phyloP scores from a whole-genome alignment of 225 moss, liverwort and hornwort genomes.

The Polytrichum formosum region DNA sequence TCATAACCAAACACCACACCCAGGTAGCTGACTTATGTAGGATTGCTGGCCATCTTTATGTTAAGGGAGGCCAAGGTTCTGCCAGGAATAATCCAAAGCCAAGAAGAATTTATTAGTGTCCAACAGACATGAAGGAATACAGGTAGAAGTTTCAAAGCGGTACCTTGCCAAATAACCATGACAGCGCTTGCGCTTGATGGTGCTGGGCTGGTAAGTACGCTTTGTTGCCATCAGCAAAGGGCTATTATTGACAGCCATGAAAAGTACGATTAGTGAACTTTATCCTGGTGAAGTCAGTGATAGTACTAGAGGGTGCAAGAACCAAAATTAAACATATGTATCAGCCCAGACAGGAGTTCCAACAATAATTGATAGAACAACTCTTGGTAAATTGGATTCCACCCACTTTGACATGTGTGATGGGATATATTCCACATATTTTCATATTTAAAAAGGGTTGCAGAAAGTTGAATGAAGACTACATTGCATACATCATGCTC shows the following conservation, averaged over 20 bases:
- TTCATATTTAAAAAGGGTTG: not conserved
- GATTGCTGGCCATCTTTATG: not conserved
- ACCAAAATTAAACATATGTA: too few relatives aligned
- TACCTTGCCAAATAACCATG: slow-evolving; percentile 85
- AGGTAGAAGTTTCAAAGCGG: not conserved
- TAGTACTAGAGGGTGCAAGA: too few relatives aligned
- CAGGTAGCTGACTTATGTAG: too few relatives aligned
- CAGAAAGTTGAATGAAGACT: not conserved
- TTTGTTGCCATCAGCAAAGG: slow-evolving; percentile 80
- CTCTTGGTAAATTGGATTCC: too few relatives aligned
- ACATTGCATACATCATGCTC: not conserved
- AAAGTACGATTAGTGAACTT: not conserved
- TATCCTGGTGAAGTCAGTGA: too few relatives aligned
- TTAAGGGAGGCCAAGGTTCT: not conserved
- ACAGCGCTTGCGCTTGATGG: slow-evolving; percentile 82
- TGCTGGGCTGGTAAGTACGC: slow-evolving; percentile 94
- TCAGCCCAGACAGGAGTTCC: too few relatives aligned
- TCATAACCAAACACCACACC: too few relatives aligned
- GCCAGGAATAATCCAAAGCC: too few relatives aligned
- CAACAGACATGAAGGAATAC: not conserved
- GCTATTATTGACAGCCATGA: slow-evolving; percentile 28
- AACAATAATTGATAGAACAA: too few relatives aligned
- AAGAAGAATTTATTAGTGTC: not conserved
- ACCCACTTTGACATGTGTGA: too few relatives aligned
- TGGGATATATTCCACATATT: too few relatives aligned